phyloP scores from a whole-genome alignment of 768 basidiomycete genomes.

The Leccinum olivaceopallidum region DNA sequence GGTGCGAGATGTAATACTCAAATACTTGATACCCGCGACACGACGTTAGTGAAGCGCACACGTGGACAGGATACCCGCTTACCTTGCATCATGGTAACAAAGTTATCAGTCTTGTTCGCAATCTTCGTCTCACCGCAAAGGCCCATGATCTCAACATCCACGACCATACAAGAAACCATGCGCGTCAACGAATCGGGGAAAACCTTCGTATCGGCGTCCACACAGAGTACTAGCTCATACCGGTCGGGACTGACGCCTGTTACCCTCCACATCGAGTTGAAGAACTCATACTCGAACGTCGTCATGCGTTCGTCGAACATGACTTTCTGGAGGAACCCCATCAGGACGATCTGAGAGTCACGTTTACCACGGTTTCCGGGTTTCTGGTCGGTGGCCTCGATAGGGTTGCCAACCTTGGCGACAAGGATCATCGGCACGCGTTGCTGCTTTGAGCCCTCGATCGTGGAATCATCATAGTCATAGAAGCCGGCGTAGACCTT shows the following conservation, averaged over 20 bases:
- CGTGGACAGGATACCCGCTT: constrained; percentile 29
- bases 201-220: constrained; percentile 97
- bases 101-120: constrained; percentile 97
- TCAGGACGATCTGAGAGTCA: constrained; percentile 96
- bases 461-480: constrained; percentile 87
- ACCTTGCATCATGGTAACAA: constrained; percentile 99
- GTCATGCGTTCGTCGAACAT: constrained; percentile 99
- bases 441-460: constrained; percentile 92
- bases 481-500: constrained; percentile 99
- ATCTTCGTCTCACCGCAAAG: constrained; percentile 99
- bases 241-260: constrained; percentile 96
- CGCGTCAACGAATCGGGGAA: constrained; percentile 97
- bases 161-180: constrained; percentile 96
- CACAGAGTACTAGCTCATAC: constrained; percentile 93
- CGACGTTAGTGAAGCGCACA: constrained; percentile 9
- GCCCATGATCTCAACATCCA: constrained; percentile 98
- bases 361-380: constrained; percentile 99
- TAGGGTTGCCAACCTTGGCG: constrained; percentile 92
- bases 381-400: constrained; percentile 85
- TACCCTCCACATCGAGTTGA: constrained; percentile 95
- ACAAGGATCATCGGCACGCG: constrained; percentile 95
- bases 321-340: constrained; percentile 98
- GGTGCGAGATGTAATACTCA: constrained; percentile 99
- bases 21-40: constrained; percentile 61
- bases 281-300: constrained; percentile 99